Conservation (phyloP, 1,284 basidiomycete genomes). For the Apiotrichum siamense region DNA sequence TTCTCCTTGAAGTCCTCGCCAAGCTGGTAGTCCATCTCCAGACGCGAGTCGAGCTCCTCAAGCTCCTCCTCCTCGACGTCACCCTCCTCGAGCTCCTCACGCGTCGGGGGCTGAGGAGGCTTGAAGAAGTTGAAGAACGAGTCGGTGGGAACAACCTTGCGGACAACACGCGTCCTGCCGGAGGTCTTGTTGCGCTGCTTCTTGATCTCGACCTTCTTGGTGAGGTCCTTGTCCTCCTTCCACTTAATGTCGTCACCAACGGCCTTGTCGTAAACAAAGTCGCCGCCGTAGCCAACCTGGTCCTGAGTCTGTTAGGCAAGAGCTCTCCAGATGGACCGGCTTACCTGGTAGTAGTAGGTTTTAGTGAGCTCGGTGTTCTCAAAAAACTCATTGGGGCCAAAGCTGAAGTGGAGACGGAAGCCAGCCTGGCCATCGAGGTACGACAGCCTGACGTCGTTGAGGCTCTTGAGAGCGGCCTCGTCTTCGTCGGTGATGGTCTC, state of each 20-base stretch:
- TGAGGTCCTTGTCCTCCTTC: conserved; percentile 98
- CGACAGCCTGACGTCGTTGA: conserved; percentile 63
- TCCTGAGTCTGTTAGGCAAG: conserved; percentile 45
- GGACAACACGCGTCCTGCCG: conserved; percentile 83
- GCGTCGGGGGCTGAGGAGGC: conserved; percentile 69
- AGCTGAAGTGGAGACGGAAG: conserved; percentile 84
- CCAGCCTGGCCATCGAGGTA: conserved; percentile 71
- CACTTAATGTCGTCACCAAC: conserved; percentile 86
- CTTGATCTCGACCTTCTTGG: conserved; percentile 96
- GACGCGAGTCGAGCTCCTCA: conserved; percentile 81
- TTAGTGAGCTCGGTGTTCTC: conserved; percentile 78
- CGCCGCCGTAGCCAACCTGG: conserved; percentile 86
- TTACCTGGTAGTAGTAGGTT: conserved; percentile 81
- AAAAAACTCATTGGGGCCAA: conserved; percentile 80
- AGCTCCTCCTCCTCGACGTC: conserved; percentile 79
- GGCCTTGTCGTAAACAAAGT: conserved; percentile 91
- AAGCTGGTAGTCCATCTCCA: conserved; percentile 97
- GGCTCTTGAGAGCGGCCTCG: conserved; percentile 61
- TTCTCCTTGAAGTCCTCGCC: conserved; percentile 98
- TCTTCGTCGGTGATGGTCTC: conserved; percentile 93
- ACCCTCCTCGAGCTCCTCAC: conserved; percentile 64
- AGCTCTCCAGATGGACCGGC: conserved; percentile 12
- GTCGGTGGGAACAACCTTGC: conserved; percentile 77
- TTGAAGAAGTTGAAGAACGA: conserved; percentile 98
- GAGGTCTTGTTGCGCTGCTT: conserved; percentile 99